Base-by-base conservation (phyloP, 2,329 filamentous ascomycete genomes). In the Proliferodiscus dingleyae region DNA sequence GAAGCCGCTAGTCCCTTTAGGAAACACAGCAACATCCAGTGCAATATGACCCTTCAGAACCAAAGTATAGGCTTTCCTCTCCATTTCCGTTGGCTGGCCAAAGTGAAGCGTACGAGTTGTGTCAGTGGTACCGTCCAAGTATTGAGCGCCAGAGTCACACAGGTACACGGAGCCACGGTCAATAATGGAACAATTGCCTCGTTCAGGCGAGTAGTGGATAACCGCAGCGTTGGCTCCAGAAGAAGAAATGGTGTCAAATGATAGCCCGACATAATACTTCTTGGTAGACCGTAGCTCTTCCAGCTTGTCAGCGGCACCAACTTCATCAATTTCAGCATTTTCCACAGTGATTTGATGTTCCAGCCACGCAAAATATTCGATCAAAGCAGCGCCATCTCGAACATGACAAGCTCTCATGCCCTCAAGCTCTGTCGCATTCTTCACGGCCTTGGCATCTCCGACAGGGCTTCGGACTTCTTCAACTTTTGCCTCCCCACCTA, bases 71-170 rank as follows among this genome's bases (percentile, higher is more conserved):
- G 91, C 83, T 62, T 89, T 88, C 60, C 79, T 87, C 68, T 98
- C 90, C 61, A 86, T 85, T 3, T 82, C 80, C 0, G 85, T 87
- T 1, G 93, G 93, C 21, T 81, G 77, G 37, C 89, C 88, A 63
- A 97, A 97, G 62, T 98, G 93, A 30, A 95, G 72, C 0, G 93
- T 98, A 33, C 93, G 78, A 4, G 93, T 98, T 0, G 89, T 95
- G 62, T 98, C 93, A 0, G 93, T 98, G 0, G 93, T 98, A 45
- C 93, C 93, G 64, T 98, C 93, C 2, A 86, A 74, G 61, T 91
- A 98, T 66, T 98, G 93, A n/a, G 87, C 93, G 18, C 93, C 93
- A 18, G 93, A 97, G 66, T 98, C 93, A 64, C 93, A 98, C 2
- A 98, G 80, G 61, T 98, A 98, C 47, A 98, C 81, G 11, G 83